A percentile compares a stretch with the other conserved stretches of the same genome.
These are phyloP conservation scores for Ceratocystis papillata DNA, from an alignment of 2,329 filamentous ascomycete genomes.

Conservation along the genomic window DNA sequence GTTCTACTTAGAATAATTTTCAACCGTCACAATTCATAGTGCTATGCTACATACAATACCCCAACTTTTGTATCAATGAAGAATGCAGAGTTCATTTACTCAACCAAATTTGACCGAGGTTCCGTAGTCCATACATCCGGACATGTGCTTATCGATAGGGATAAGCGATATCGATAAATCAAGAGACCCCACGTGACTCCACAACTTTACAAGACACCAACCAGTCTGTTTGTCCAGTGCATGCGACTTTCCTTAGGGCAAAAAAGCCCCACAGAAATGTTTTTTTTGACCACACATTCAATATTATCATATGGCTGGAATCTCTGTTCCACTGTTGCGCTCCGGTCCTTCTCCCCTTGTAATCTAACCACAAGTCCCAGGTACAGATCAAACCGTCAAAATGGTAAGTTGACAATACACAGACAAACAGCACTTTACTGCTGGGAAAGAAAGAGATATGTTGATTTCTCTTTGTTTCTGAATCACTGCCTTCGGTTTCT, in stretches of 20 bases:
- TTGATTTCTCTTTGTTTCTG: conserved; percentile 8
- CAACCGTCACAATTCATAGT: too few relatives aligned
- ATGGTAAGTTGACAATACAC: conserved; percentile 52
- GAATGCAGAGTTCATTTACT: too few relatives aligned
- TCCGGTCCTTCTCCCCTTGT: conserved; percentile 34
- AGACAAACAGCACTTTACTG: not conserved
- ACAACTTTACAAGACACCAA: conserved; percentile 27
- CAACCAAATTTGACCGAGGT: too few relatives aligned
- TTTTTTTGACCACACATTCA: conserved; percentile 26
- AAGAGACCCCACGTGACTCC: conserved; percentile 17
- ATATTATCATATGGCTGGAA: conserved; percentile 32
- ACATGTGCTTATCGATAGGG: conserved; percentile 10
- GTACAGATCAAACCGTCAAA: conserved; percentile 42
- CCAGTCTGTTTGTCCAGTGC: conserved; percentile 27
- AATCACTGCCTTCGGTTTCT: conserved; percentile 12
- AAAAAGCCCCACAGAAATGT: conserved; percentile 35
- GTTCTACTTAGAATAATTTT: too few relatives aligned
- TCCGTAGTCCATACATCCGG: too few relatives aligned
- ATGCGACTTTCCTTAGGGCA: conserved; percentile 32
- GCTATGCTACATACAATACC: too few relatives aligned
- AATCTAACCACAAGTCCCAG: conserved; percentile 23
- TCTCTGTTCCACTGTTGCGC: conserved; percentile 13
- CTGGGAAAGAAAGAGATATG: not conserved
- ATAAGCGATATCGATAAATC: conserved; percentile 8
- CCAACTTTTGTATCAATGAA: too few relatives aligned